phyloP scores from a whole-genome alignment of 1,139 yeast genomes.

The Pichia sp. region DNA sequence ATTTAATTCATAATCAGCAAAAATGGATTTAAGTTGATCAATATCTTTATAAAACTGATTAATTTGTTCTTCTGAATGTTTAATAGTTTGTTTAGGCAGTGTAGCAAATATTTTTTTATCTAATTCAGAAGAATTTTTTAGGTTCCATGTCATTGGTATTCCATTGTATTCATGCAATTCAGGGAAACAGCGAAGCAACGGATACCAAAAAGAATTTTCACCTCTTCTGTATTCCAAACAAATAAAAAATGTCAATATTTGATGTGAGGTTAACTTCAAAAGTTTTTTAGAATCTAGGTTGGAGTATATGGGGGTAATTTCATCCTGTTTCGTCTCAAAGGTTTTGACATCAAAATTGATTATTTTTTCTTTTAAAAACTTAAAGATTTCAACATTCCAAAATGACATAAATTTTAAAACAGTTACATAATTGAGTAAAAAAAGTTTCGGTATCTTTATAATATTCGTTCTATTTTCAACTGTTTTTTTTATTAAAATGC shows the following conservation, averaged over 20 bases:
- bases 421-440: conserved; percentile 56
- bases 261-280: conserved; percentile 39
- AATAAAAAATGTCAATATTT: conserved; percentile 43
- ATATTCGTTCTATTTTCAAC: conserved; percentile 33
- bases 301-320: conserved; percentile 31
- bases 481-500: conserved; percentile 41
- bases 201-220: conserved; percentile 52
- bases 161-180: conserved; percentile 45
- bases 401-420: conserved; percentile 32
- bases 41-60: conserved; percentile 38
- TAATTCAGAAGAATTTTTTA: neutral
- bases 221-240: conserved; percentile 40
- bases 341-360: conserved; percentile 1
- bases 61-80: conserved; percentile 35
- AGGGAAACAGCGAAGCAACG: conserved; percentile 58
- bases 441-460: conserved; percentile 46
- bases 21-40: conserved; percentile 27
- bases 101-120: conserved; percentile 26
- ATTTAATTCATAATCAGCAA: conserved; percentile 14
- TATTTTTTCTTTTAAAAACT: conserved; percentile 10
- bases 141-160: conserved; percentile 46
- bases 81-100: conserved; percentile 38
- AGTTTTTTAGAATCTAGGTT: conserved; percentile 31
- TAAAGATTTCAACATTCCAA: conserved; percentile 16
- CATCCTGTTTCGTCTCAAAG: conserved; percentile 3